Percentiles rank a stretch among this genome's conserved stretches.
These are phyloP conservation scores for Colletotrichum falcatum DNA, from an alignment of 2,329 filamentous ascomycete species.

Conservation along the genomic window DNA sequence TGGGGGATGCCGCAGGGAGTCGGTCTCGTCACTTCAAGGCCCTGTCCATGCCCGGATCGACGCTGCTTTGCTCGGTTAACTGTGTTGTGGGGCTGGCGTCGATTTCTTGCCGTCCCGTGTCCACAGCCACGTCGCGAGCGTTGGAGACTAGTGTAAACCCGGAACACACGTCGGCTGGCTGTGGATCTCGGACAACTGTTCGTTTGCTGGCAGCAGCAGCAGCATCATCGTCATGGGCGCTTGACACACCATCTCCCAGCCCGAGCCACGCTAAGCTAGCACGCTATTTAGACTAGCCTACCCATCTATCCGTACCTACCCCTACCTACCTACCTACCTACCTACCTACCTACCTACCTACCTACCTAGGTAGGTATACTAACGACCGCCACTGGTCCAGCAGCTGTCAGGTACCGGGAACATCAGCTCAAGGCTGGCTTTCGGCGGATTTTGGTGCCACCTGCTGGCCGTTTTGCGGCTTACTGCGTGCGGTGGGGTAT, in stretches of 20 bases:
- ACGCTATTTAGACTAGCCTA: too few relatives aligned
- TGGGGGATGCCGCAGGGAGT: conserved; percentile 5
- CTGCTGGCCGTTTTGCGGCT: conserved; percentile 36
- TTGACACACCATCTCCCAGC: too few relatives aligned
- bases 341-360: too few relatives aligned
- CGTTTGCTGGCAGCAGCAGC: not conserved
- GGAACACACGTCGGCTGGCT: not conserved
- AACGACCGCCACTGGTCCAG: not conserved
- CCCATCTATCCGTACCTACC: too few relatives aligned
- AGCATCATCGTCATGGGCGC: too few relatives aligned
- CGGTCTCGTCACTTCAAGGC: conserved; percentile 14
- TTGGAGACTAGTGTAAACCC: not conserved
- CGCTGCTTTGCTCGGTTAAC: conserved; percentile 11
- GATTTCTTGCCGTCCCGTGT: not conserved
- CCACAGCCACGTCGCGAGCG: conserved; percentile 21
- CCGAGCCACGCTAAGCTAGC: not conserved
- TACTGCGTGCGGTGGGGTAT: too few relatives aligned
- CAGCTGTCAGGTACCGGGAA: conserved; percentile 29
- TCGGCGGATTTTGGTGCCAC: conserved; percentile 20
- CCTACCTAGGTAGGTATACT: not conserved
- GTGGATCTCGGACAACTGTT: not conserved
- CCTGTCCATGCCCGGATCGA: conserved; percentile 32
- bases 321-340: too few relatives aligned
- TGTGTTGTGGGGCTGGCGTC: conserved; percentile 17
- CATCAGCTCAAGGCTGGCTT: not conserved